phyloP scores from a whole-genome alignment of 345 rosid genomes.

The Aquilaria sinensis region DNA sequence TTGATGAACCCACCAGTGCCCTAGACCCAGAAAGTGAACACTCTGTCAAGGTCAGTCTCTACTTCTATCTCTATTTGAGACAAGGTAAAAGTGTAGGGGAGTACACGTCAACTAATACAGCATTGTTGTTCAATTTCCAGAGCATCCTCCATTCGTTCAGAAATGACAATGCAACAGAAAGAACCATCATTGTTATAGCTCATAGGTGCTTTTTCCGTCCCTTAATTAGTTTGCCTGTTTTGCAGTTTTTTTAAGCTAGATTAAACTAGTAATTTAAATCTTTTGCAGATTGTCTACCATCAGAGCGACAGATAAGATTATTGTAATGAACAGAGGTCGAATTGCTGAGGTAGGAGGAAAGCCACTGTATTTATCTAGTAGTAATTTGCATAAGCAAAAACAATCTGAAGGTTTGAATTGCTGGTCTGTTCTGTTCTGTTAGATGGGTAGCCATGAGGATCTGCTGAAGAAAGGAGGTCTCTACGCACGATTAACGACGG shows the following conservation, averaged over 20 bases:
- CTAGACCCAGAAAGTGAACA: constrained; percentile 41
- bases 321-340: constrained; percentile 35
- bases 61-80: not conserved
- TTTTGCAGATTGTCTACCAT: constrained; percentile 30
- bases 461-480: constrained; percentile 27
- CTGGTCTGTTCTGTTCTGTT: not conserved
- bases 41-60: constrained; percentile 25
- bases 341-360: constrained; percentile 23
- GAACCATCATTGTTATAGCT: constrained; percentile 36
- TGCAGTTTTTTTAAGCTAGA: not conserved
- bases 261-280: not conserved
- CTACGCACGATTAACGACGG: constrained; percentile 22
- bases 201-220: constrained; percentile 26
- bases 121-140: constrained; percentile 11
- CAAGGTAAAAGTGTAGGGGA: not conserved
- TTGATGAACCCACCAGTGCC: constrained; percentile 65
- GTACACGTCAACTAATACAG: not conserved
- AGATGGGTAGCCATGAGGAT: constrained; percentile 36
- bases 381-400: not conserved
- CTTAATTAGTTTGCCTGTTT: not conserved
- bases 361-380: not conserved
- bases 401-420: not conserved
- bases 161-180: constrained; percentile 17
- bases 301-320: constrained; percentile 27
- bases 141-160: constrained; percentile 19